Evolutionary conservation across 116 monocot species (phyloP), one percentile per base, ranked within the genome.

Genomic region (Trichopus zeylanicus): DNA sequence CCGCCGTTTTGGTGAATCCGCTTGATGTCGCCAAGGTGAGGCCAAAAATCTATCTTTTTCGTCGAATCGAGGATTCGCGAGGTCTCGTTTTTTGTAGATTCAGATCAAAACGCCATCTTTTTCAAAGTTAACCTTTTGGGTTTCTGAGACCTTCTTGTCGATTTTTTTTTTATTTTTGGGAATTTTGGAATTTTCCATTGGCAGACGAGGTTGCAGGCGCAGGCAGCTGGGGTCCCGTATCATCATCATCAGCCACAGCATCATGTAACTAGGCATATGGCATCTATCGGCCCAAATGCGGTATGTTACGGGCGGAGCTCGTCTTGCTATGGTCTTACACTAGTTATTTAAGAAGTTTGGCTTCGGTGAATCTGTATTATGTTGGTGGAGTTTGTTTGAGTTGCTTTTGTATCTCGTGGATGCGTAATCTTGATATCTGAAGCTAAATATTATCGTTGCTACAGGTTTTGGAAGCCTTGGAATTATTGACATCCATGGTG

Each of bases 121-220:
- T n/a, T n/a, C n/a, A n/a, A n/a, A n/a, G n/a, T n/a, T n/a, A 27
- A 28, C 2, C 15, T 18, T 47, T 20, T 25, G 3, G 3, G 21
- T 3, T 39, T 26, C 31, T 60, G 13, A 18, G 1, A 23, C 18
- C 18, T 47, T 47, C 25, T 29, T 28, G 31, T 29, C 31, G 20
- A 11, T 16, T 16, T n/a, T 46, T 48, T 26, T 26, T 53, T 30
- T 46, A 7, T 47, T 52, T 60, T 67, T 48, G 39, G 19, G 15
- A 39, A 11, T 20, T 57, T 34, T 34, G 16, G 21, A 21, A 39
- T 51, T 59, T 6, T 63, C 23, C 6, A 25, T 73, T 30, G 12
- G 12, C 81, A 94, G 95, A 95, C 95, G 31, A 81, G 95, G 66
- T 73, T 95, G 63, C 95, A 95, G 60, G 95, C 90, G 29, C 95